Conservation (phyloP, 208 protist genomes). For the Acanthamoeba healyi region DNA sequence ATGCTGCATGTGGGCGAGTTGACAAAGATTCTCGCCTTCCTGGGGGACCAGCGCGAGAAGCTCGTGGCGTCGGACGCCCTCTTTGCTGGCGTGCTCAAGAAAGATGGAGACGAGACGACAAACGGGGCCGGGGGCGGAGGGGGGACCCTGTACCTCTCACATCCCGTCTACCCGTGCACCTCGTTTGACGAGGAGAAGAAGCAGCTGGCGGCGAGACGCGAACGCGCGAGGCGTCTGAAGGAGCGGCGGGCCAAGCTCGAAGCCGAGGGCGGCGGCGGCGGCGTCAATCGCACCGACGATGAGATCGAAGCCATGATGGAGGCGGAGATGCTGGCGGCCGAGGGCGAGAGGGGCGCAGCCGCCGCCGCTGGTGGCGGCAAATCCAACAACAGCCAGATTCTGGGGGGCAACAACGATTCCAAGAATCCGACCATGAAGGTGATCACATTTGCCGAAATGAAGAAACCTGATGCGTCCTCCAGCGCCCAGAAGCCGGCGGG, state of each 20-base stretch:
- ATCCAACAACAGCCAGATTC: not conserved
- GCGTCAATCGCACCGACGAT: constrained; percentile 22
- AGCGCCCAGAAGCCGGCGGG: not conserved
- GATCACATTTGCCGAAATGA: not conserved
- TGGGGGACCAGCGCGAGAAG: constrained; percentile 49
- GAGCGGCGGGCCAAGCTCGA: not conserved
- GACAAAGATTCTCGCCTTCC: constrained; percentile 16
- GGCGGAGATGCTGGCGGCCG: not conserved
- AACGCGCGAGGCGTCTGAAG: not conserved
- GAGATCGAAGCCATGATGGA: constrained; percentile 24
- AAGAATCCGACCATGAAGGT: constrained; percentile 39
- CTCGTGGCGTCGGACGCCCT: not conserved
- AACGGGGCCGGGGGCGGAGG: not conserved
- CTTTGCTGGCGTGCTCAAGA: not conserved
- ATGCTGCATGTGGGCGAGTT: constrained; percentile 55
- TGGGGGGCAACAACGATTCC: not conserved
- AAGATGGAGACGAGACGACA: not conserved
- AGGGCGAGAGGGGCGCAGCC: not conserved
- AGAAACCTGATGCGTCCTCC: not conserved
- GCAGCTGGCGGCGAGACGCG: not conserved
- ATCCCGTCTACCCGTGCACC: not conserved
- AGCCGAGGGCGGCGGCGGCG: not conserved
- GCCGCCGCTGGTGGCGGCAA: not conserved
- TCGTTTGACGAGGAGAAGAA: constrained; percentile 65
- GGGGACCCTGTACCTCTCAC: not conserved